Conservation (phyloP, 2,329 filamentous ascomycete species). For the Epichloe gansuensis region DNA sequence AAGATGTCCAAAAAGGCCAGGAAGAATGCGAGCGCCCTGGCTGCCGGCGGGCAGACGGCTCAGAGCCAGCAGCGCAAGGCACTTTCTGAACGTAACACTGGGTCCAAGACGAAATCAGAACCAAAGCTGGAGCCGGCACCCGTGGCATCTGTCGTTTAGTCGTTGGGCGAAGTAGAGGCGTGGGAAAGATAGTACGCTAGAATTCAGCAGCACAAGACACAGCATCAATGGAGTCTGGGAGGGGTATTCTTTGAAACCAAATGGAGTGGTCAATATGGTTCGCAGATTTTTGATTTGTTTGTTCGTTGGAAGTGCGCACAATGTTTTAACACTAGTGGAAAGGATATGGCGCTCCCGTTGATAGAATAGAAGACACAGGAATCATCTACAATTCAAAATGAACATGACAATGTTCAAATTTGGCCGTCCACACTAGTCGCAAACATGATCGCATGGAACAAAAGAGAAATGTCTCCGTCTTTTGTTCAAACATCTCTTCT, state of each 20-base stretch:
- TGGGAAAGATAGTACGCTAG: not conserved
- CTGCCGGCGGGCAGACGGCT: conserved; percentile 34
- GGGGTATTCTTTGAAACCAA: not conserved
- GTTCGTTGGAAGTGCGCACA: not conserved
- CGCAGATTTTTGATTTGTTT: not conserved
- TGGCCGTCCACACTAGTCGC: not conserved
- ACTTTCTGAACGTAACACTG: conserved; percentile 23
- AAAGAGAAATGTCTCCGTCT: not conserved
- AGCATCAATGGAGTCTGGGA: conserved; percentile 8
- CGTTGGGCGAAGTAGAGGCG: not conserved
- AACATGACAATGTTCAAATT: not conserved
- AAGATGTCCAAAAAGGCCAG: conserved; percentile 18
- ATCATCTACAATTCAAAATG: not conserved
- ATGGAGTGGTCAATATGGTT: not conserved
- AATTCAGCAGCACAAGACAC: not conserved
- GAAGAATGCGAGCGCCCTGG: conserved; percentile 29
- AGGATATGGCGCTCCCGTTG: not conserved
- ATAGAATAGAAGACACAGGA: not conserved
- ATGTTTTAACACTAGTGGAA: not conserved
- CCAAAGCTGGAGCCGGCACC: conserved; percentile 12
- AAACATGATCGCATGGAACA: not conserved
- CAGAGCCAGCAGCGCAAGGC: conserved; percentile 20
- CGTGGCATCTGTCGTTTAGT: conserved; percentile 11
- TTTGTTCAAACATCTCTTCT: conserved; percentile 6
- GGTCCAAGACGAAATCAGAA: conserved; percentile 8